Evolutionary conservation across 2,329 filamentous ascomycete genomes (phyloP).

Genomic region (Epichloe brachyelytri): DNA sequence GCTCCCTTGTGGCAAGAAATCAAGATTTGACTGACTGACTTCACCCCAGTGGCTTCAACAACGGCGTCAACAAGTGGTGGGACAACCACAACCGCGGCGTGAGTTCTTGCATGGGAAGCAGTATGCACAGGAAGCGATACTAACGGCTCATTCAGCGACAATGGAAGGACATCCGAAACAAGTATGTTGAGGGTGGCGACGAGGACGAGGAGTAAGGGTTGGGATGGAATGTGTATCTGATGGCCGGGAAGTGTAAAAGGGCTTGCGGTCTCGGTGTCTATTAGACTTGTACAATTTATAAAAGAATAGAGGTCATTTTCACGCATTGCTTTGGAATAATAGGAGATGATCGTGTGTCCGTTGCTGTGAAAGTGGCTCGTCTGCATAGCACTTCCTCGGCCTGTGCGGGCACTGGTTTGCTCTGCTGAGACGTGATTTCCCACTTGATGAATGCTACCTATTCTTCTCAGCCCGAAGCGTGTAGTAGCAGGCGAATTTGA

Average conservation of each 20-base stretch:
- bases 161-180: slow-evolving; percentile 98
- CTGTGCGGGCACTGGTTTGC: not conserved
- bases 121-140: slow-evolving; percentile 6
- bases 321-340: not conserved
- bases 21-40: slow-evolving; percentile 18
- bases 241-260: slow-evolving; percentile 8
- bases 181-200: slow-evolving; percentile 62
- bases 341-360: not conserved
- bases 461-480: not conserved
- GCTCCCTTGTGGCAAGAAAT: slow-evolving; percentile 12
- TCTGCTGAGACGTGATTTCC: not conserved
- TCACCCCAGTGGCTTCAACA: slow-evolving; percentile 62
- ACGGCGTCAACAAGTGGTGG: slow-evolving; percentile 74
- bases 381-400: not conserved
- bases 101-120: slow-evolving; percentile 31
- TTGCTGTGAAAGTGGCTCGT: not conserved
- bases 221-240: not conserved
- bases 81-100: slow-evolving; percentile 84
- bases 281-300: slow-evolving; percentile 22
- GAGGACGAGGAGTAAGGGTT: slow-evolving; percentile 41
- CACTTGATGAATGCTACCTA: not conserved
- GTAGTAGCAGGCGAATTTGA: not conserved
- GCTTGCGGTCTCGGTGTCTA: slow-evolving; percentile 9
- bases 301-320: slow-evolving; percentile 16
- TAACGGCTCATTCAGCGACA: slow-evolving; percentile 54